These are phyloP conservation scores for Coemansia sp. DNA, from an alignment of 192 early-diverging fungal species.

Conservation along the genomic window DNA sequence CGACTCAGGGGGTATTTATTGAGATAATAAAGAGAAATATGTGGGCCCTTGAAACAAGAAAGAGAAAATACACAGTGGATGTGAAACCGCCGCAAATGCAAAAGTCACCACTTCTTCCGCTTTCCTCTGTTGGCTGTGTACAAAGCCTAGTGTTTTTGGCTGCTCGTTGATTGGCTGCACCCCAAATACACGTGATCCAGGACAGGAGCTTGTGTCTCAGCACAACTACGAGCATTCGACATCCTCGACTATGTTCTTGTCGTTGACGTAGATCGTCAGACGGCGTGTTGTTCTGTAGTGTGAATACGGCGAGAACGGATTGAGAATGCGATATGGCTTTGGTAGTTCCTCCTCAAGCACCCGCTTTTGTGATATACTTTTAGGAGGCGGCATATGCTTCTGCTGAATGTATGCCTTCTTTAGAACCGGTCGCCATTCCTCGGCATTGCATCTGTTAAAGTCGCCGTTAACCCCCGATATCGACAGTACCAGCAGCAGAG, in stretches of 20 bases:
- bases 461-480: constrained; percentile 10
- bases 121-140: no score
- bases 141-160: no score
- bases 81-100: neutral
- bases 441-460: constrained; percentile 32
- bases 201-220: neutral
- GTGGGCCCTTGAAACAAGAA: constrained; percentile 3
- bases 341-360: constrained; percentile 45
- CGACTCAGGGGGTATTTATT: constrained; percentile 2
- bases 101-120: neutral
- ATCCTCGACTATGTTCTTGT: constrained; percentile 38
- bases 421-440: constrained; percentile 44
- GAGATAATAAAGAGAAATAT: neutral
- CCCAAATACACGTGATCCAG: neutral
- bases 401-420: constrained; percentile 47
- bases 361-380: constrained; percentile 34
- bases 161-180: neutral
- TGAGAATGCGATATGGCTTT: constrained; percentile 40
- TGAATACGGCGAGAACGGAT: constrained; percentile 37
- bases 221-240: constrained; percentile 27
- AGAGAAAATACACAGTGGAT: neutral
- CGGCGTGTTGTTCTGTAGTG: constrained; percentile 29
- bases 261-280: constrained; percentile 33
- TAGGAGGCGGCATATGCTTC: constrained; percentile 31
- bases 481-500: constrained; percentile 8